A percentile compares a stretch with the other conserved stretches of the same genome.
These are phyloP conservation scores for Populus deltoides DNA, from an alignment of 345 rosid genomes.

Conservation along the genomic window DNA sequence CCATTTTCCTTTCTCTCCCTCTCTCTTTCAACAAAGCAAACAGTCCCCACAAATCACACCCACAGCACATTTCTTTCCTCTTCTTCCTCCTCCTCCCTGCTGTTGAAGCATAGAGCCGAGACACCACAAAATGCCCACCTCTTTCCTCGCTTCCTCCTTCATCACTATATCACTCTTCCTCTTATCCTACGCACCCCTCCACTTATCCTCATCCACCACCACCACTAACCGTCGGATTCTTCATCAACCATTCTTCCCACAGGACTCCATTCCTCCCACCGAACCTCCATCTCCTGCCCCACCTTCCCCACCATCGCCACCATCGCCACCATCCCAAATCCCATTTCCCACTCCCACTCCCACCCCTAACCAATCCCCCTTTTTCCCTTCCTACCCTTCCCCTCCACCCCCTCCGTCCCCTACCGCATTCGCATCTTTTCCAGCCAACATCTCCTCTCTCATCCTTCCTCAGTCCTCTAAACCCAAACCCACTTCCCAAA, in stretches of 20 bases:
- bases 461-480: conserved; percentile 60
- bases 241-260: conserved; percentile 69
- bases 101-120: not conserved
- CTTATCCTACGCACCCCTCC: conserved; percentile 12
- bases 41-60: conserved; percentile 5
- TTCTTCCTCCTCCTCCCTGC: not conserved
- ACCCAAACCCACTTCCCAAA: conserved; percentile 42
- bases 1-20: not conserved
- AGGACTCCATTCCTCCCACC: conserved; percentile 44
- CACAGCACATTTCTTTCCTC: too few relatives aligned
- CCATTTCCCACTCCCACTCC: conserved; percentile 51
- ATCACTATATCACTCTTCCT: conserved; percentile 25
- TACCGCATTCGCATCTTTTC: conserved; percentile 68
- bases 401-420: conserved; percentile 68
- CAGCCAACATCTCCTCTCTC: conserved; percentile 88
- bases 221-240: conserved; percentile 56
- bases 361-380: conserved; percentile 54
- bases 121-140: conserved; percentile 41
- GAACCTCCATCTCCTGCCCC: conserved; percentile 43
- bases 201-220: not conserved
- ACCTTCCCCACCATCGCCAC: conserved; percentile 27
- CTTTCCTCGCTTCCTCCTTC: conserved; percentile 11
- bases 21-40: not conserved
- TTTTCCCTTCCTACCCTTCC: conserved; percentile 69
- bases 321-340: conserved; percentile 31